Percentiles rank a stretch among this genome's conserved stretches.
These are phyloP conservation scores for Pestalotiopsis sp. DNA, from an alignment of 2,329 filamentous ascomycete species.

Conservation along the genomic window DNA sequence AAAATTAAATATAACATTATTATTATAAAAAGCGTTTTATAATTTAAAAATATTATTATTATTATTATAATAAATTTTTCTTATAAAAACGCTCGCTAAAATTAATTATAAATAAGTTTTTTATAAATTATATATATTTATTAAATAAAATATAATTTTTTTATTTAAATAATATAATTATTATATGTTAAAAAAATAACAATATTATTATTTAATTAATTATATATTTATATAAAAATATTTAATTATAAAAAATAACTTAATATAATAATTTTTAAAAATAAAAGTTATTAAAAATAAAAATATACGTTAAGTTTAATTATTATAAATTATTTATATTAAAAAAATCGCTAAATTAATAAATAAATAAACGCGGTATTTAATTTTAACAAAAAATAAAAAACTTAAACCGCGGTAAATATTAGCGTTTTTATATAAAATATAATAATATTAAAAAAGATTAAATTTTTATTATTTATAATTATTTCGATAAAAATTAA, in stretches of 20 bases:
- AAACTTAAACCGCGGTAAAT: neutral
- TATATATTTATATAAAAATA: neutral
- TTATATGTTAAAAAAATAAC: neutral
- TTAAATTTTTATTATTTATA: neutral
- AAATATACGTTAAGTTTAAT: no score
- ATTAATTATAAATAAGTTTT: neutral
- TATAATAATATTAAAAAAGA: neutral
- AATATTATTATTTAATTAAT: neutral
- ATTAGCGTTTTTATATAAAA: neutral
- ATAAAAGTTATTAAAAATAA: neutral
- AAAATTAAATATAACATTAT: neutral
- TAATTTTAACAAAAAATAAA: neutral
- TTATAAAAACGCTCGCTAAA: neutral
- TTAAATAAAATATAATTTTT: neutral
- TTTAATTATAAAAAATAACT: neutral
- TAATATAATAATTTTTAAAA: neutral
- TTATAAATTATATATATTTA: neutral
- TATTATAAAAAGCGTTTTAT: neutral
- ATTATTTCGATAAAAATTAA: neutral
- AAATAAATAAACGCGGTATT: neutral
- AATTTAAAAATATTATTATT: neutral
- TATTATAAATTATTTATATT: neutral
- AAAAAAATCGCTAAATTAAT: neutral
- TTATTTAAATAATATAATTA: neutral
- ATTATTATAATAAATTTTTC: neutral